Base-by-base conservation (phyloP, 768 basidiomycete genomes). In the Leccinum longicurvipes region DNA sequence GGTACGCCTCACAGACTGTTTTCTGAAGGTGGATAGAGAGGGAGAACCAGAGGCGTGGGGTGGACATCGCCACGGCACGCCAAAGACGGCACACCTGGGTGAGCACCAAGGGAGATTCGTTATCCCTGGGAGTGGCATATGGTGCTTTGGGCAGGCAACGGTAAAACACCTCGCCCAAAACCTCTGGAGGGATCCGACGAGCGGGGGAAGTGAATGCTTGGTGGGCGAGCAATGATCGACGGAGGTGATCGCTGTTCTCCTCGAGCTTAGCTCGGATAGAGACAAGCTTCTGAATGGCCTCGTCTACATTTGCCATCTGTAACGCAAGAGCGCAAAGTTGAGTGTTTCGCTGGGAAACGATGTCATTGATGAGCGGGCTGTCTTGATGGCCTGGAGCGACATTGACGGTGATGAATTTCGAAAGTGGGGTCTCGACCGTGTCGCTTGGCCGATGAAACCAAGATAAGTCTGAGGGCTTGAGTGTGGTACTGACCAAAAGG, bases 1-100 rank as follows among this genome's bases (percentile, higher is more conserved):
- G 65, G 57, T 55, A 53, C 5, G 27, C 14, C 10, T 56, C 51
- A 15, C 24, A 42, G 10, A 50, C 21, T 4, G 53, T 54, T 17
- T 54, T 64, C 19, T 55, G 51, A 23, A 71, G 58, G 47, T 50
- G 39, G 32, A 71, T 41, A 27, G 60, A 66, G 21, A 71, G 51
- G 24, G 73, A 71, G 8, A 62, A 60, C 71, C 71, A 72, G 24
- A 74, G 67, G 28, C 53, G 56, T 19, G 72, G 71, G 11, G 73
- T 70, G 12, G 69, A 61, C 14, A 70, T 25, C 12, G 69, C 63
- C 10, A 73, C 66, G 17, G 54, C 60, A 28, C 68, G 70, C 71
- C 71, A 72, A n/a, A 54, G 60, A 47, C 58, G 63, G 47, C 69
- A 72, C 23, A 72, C 66, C 11, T 44, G 61, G 25, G 61, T 60